Evolutionary conservation across 2,329 filamentous ascomycete genomes (phyloP).

Genomic region (Penicillium expansum): DNA sequence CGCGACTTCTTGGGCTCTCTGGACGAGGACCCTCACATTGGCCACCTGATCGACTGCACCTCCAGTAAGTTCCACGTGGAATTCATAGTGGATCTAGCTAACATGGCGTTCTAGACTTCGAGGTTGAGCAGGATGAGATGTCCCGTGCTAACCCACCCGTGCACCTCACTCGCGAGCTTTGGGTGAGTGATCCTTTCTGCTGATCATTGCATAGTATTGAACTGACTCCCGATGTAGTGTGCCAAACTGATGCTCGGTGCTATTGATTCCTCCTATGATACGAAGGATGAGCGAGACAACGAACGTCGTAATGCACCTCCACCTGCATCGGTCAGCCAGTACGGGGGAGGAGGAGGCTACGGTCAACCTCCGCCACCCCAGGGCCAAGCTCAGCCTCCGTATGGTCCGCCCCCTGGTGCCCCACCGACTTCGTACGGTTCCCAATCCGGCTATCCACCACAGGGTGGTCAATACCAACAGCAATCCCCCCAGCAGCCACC

Average conservation of each 20-base stretch:
- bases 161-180: slow-evolving; percentile 63
- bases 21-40: slow-evolving; percentile 62
- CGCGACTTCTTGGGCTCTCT: slow-evolving; percentile 62
- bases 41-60: slow-evolving; percentile 64
- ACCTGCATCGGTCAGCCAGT: slow-evolving; percentile 37
- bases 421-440: slow-evolving; percentile 10
- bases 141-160: slow-evolving; percentile 59
- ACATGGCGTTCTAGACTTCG: slow-evolving; percentile 52
- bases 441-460: slow-evolving; percentile 13
- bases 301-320: slow-evolving; percentile 30
- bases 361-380: slow-evolving; percentile 19
- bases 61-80: slow-evolving; percentile 54
- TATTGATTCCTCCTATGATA: slow-evolving; percentile 64
- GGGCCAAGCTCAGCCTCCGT: slow-evolving; percentile 24
- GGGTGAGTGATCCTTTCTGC: slow-evolving; percentile 41
- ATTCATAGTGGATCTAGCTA: slow-evolving; percentile 13
- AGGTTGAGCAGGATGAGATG: slow-evolving; percentile 67
- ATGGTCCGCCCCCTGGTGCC: slow-evolving; percentile 20
- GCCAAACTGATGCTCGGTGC: slow-evolving; percentile 66
- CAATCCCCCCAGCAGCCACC: slow-evolving; percentile 5
- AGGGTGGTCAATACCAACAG: slow-evolving; percentile 5
- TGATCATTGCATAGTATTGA: neutral
- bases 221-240: slow-evolving; percentile 39
- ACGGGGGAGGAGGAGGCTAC: slow-evolving; percentile 33
- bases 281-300: slow-evolving; percentile 60